Evolutionary conservation across 2,329 filamentous ascomycete species (phyloP).

Genomic region (Penicillium palitans): DNA sequence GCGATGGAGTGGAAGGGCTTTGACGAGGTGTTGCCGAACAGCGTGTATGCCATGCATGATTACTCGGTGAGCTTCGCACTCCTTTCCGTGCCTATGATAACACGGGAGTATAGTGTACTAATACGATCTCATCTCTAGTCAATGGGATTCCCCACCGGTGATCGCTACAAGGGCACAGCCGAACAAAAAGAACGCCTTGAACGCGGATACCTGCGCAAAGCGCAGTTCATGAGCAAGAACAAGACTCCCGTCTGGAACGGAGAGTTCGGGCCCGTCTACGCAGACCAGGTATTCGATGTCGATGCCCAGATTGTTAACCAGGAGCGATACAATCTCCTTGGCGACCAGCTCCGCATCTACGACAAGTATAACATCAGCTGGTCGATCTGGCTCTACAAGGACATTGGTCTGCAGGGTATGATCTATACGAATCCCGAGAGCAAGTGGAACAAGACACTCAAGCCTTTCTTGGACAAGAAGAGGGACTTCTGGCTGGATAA

Average conservation of each 20-base stretch:
- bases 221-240: slow-evolving; percentile 48
- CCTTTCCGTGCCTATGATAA: neutral
- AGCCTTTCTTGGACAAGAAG: slow-evolving; percentile 59
- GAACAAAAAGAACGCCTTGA: slow-evolving; percentile 46
- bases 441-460: slow-evolving; percentile 53
- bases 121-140: slow-evolving; percentile 14
- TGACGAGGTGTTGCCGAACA: slow-evolving; percentile 45
- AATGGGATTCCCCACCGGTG: slow-evolving; percentile 47
- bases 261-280: slow-evolving; percentile 53
- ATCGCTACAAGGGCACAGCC: slow-evolving; percentile 43
- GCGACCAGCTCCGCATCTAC: slow-evolving; percentile 54
- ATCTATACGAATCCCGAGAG: slow-evolving; percentile 50
- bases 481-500: slow-evolving; percentile 54
- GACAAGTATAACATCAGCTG: slow-evolving; percentile 55
- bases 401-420: slow-evolving; percentile 60
- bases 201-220: slow-evolving; percentile 49
- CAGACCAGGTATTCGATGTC: slow-evolving; percentile 26
- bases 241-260: slow-evolving; percentile 54
- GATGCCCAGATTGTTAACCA: slow-evolving; percentile 45
- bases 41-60: slow-evolving; percentile 50
- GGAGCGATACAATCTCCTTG: slow-evolving; percentile 49
- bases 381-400: slow-evolving; percentile 63
- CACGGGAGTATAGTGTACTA: neutral
- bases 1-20: slow-evolving; percentile 50
- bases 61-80: slow-evolving; percentile 33